phyloP scores from a whole-genome alignment of 495 filamentous ascomycete genomes.

The Penicillium lagena region DNA sequence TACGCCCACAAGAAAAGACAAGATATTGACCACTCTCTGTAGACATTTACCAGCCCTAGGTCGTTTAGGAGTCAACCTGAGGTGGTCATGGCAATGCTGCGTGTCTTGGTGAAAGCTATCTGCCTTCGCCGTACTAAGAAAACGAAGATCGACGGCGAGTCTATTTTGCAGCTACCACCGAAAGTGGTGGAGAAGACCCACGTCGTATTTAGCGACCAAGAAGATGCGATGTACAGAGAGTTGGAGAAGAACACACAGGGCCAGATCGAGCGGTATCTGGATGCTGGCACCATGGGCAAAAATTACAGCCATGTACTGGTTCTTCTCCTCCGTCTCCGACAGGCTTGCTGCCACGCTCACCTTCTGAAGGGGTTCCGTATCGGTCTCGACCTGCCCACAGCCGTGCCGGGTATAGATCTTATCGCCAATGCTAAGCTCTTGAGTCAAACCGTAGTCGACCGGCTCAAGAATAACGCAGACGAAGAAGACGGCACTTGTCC shows the following conservation, averaged over 20 bases:
- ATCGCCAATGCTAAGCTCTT: conserved; percentile 60
- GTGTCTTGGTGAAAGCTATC: conserved; percentile 75
- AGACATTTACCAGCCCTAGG: conserved; percentile 48
- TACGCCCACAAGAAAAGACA: too few relatives aligned
- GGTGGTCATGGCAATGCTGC: conserved; percentile 63
- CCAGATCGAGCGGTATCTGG: conserved; percentile 72
- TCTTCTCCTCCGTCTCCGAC: conserved; percentile 73
- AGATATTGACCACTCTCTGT: conserved; percentile 7
- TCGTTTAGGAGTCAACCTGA: conserved; percentile 31
- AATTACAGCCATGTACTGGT: conserved; percentile 84
- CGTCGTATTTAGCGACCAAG: conserved; percentile 69
- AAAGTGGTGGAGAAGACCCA: conserved; percentile 61
- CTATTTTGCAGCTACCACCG: conserved; percentile 68
- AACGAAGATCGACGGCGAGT: conserved; percentile 77
- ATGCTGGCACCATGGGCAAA: conserved; percentile 61
- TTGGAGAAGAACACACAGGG: conserved; percentile 63
- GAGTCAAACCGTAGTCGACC: conserved; percentile 51
- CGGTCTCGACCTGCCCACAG: conserved; percentile 40
- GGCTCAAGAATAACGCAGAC: conserved; percentile 56
- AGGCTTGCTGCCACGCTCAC: conserved; percentile 89
- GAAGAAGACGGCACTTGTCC: conserved; percentile 54
- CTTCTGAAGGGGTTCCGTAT: conserved; percentile 71
- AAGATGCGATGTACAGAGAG: conserved; percentile 63
- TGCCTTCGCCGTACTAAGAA: conserved; percentile 81
- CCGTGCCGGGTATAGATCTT: conserved; percentile 57